Conservation (phyloP, 2,329 filamentous ascomycete species). For the Pyrenophora graminea region DNA sequence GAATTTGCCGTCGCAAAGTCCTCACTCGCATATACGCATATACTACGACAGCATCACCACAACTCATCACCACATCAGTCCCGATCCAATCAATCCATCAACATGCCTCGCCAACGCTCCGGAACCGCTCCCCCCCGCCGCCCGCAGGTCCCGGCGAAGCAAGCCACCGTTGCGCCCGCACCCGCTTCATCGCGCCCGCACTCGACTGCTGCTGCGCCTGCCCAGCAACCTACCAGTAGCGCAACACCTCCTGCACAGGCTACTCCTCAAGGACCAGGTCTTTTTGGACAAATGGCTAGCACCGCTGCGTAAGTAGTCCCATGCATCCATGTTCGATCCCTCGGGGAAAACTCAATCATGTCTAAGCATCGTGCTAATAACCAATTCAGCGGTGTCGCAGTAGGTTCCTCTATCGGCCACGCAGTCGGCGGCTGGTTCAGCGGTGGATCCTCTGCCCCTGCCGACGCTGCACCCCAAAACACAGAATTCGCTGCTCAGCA, state of each 20-base stretch:
- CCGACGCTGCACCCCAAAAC: conserved; percentile 50
- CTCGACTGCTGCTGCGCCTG: conserved; percentile 64
- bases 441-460: conserved; percentile 66
- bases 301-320: conserved; percentile 83
- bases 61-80: conserved; percentile 9
- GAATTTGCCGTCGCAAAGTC: conserved; percentile 22
- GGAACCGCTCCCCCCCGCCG: conserved; percentile 51
- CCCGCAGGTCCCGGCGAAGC: conserved; percentile 49
- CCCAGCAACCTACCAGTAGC: conserved; percentile 43
- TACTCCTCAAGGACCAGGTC: conserved; percentile 71
- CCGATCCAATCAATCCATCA: conserved; percentile 20
- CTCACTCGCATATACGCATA: background rate
- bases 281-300: conserved; percentile 96
- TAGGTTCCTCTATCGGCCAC: conserved; percentile 94
- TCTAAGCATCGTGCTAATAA: background rate
- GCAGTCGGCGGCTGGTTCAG: conserved; percentile 87
- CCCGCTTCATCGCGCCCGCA: conserved; percentile 57
- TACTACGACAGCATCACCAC: background rate
- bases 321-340: background rate
- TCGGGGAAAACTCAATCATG: background rate
- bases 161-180: conserved; percentile 59
- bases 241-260: conserved; percentile 52
- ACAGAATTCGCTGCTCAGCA: conserved; percentile 35
- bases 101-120: conserved; percentile 57
- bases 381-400: conserved; percentile 79